Evolutionary conservation across 1,284 basidiomycete species (phyloP), one percentile per base, ranked within the genome.

Genomic region (Trametes versicolor): DNA sequence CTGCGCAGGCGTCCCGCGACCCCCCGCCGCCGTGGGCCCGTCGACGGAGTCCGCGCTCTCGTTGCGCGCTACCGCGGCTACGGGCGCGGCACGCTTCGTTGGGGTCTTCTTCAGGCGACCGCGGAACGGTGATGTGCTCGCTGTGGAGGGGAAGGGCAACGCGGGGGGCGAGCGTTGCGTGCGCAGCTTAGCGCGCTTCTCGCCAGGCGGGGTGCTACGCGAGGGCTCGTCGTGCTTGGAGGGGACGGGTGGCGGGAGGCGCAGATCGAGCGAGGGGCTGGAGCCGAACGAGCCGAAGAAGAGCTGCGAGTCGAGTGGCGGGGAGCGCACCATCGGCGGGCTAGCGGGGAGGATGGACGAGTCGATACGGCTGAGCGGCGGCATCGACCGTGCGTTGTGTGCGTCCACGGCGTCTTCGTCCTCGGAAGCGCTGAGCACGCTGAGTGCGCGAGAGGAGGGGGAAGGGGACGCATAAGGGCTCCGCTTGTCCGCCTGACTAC

Each of bases 241-340:
- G 3, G 41, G 41, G 6, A 43, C 17, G 29, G 62, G 43, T 4
- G 58, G 55, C 6, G 62, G 53, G 45, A 64, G 19, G 1, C 53
- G 62, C 39, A 71, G 49, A 57, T 66, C 50, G 29, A 72, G 64
- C 15, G 60, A 60, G 1, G 72, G 70, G 2, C 61, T 63, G 6
- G 67, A 65, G 0, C 68, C 71, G 52, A 72, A 71, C 34, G 66
- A 36, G 7, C 68, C 70, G 64, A 80, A 80, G 66, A 76, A 76
- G 6, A 80, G 72, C 58, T 73, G 69, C 8, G 76, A 75, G 51
- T 79, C 73, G 17, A 80, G 72, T 13, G 78, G 75, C 36, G 75
- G 74, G 1, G 79, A 79, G 32, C 64, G 74, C 36, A 80, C 59
- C 36, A 70, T 67, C 6, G 77, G 74, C 13, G 79, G 79, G 53